Evolutionary conservation across 371 early-diverging fungal species (phyloP), one percentile per base, ranked within the genome.

Genomic region (Rozella allomycis): DNA sequence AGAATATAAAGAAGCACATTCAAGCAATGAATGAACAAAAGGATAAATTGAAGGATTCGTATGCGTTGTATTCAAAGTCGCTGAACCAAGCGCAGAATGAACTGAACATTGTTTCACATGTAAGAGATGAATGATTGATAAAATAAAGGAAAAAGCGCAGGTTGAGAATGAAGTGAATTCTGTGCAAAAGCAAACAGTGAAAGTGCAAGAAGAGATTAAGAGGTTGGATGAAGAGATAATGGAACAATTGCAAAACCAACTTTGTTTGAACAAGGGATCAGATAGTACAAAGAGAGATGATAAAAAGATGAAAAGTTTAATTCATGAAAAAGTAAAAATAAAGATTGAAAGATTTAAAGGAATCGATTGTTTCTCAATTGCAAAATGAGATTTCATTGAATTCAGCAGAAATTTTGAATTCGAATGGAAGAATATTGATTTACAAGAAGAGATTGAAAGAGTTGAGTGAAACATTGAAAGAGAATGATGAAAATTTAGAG

Each of bases 261-360:
- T 54, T 3, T 40, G 47, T n/a, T 44, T 61, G 17, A 50, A 54
- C 30, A 64, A 60, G 31, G 62, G 60, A 8, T 39, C 51, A 2
- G 40, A 36, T 19, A 48, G 54, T 8, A 41, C 54, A 6, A 17
- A 32, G 3, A 39, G 40, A 31, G 65, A 64, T 39, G 41, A 34
- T 20, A 37, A 20, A n/a, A 46, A 44, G 14, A 43, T 64, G 18
- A 41, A 49, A 11, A 29, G 23, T 12, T 17, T 31, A 32, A 57
- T 61, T 13, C 54, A 53, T 26, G 65, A 60, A 32, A 60, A 61
- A 32, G n/a, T n/a, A n/a, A n/a, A n/a, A n/a, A n/a, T n/a, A n/a
- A n/a, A n/a, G n/a, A n/a, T n/a, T n/a, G n/a, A n/a, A 1, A 27
- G 17, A 14, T 6, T 9, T 27, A 17, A 9, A 27, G 28, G 62